Conservation (phyloP, 2,329 filamentous ascomycete genomes). For the Stagonosporopsis vannaccii region DNA sequence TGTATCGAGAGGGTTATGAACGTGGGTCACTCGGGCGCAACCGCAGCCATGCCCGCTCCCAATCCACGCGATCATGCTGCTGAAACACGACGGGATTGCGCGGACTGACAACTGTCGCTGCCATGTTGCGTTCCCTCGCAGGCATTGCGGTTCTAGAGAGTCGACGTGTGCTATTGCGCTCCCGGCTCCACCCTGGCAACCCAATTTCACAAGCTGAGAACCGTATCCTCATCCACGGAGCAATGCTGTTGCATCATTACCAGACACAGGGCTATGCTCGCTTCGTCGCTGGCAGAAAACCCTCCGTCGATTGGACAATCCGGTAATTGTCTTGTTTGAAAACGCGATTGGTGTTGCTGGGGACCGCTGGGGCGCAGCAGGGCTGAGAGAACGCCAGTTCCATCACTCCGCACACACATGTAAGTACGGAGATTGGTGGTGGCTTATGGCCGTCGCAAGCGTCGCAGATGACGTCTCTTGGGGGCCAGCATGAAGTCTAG, state of each 20-base stretch:
- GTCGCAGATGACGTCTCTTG: not conserved
- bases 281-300: slow-evolving; percentile 39
- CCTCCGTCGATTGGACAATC: slow-evolving; percentile 25
- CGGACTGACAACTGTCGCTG: slow-evolving; percentile 2
- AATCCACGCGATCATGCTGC: not conserved
- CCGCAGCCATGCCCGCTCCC: slow-evolving; percentile 10
- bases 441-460: not conserved
- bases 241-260: not conserved
- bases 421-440: slow-evolving; percentile 18
- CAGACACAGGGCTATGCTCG: slow-evolving; percentile 34
- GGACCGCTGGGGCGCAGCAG: slow-evolving; percentile 18
- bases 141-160: not conserved
- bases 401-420: slow-evolving; percentile 17
- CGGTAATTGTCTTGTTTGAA: not conserved
- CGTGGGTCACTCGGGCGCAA: slow-evolving; percentile 6
- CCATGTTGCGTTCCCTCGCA: not conserved
- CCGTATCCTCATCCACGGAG: not conserved
- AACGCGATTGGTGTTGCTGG: slow-evolving; percentile 2
- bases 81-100: slow-evolving; percentile 5
- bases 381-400: slow-evolving; percentile 20
- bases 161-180: slow-evolving; percentile 5
- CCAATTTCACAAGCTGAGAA: not conserved
- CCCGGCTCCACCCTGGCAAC: not conserved
- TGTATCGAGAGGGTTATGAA: not conserved
- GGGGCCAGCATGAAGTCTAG: slow-evolving; percentile 1